phyloP scores from a whole-genome alignment of 768 basidiomycete genomes.

The Termitomyces sp. region DNA sequence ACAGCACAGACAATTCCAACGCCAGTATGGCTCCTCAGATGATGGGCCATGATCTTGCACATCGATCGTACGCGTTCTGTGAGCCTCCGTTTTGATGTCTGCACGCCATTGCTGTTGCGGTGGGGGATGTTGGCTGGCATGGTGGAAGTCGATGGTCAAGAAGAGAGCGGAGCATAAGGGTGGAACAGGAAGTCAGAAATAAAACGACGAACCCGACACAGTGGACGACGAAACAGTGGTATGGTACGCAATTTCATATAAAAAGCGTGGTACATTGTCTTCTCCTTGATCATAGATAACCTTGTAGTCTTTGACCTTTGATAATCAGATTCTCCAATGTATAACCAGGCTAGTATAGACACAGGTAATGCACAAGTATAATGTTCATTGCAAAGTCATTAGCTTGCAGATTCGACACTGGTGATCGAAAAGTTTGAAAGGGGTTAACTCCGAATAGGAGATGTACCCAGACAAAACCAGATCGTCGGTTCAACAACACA shows the following conservation, averaged over 20 bases:
- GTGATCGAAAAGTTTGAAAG: background rate
- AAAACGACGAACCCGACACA: conserved; percentile 32
- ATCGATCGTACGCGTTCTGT: conserved; percentile 24
- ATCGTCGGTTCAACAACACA: background rate
- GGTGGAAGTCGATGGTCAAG: background rate
- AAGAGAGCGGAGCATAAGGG: conserved; percentile 17
- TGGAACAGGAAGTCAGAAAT: conserved; percentile 19
- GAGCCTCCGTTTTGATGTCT: conserved; percentile 2
- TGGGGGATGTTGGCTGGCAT: background rate
- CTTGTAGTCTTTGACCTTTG: background rate
- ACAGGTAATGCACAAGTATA: background rate
- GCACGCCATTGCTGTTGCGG: background rate
- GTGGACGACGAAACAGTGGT: conserved; percentile 31
- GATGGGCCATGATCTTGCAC: conserved; percentile 33
- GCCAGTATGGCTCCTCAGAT: conserved; percentile 63
- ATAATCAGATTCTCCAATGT: background rate
- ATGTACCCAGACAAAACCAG: background rate
- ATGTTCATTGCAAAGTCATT: too few relatives aligned
- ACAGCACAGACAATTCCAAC: conserved; percentile 85
- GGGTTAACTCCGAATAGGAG: too few relatives aligned
- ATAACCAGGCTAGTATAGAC: background rate
- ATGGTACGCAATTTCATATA: conserved; percentile 25
- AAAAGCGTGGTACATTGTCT: conserved; percentile 10
- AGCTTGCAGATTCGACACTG: too few relatives aligned
- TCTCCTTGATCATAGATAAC: background rate